Percentiles rank a stretch among this genome's conserved stretches.
Evolutionary conservation across 768 basidiomycete species (phyloP).

Genomic region (Pleurotus sapidus): DNA sequence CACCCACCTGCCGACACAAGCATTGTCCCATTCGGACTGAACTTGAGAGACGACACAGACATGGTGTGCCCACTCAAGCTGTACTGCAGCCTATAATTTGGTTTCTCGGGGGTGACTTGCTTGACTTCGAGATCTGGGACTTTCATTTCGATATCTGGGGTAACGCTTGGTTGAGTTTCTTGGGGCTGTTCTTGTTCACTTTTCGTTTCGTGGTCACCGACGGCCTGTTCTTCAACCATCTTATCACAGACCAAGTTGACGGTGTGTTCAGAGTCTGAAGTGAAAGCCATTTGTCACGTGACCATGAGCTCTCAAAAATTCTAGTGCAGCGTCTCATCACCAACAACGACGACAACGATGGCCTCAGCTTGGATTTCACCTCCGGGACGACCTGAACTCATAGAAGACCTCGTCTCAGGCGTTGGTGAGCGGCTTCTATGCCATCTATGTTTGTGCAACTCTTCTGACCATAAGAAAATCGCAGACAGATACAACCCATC

Average conservation of each 20-base stretch:
- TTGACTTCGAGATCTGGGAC: background rate
- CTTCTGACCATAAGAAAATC: slow-evolving; percentile 5
- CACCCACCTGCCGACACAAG: slow-evolving; percentile 83
- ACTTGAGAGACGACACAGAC: slow-evolving; percentile 83
- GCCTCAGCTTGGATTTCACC: slow-evolving; percentile 70
- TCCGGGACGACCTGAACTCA: slow-evolving; percentile 76
- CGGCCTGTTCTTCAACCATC: background rate
- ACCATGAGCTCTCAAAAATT: background rate
- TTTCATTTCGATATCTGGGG: background rate
- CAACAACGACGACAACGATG: slow-evolving; percentile 31
- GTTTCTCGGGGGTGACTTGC: slow-evolving; percentile 14
- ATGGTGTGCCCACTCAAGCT: slow-evolving; percentile 80
- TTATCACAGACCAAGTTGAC: background rate
- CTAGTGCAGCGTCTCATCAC: background rate
- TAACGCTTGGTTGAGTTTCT: background rate
- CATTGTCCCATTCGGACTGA: slow-evolving; percentile 79
- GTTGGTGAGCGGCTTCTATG: slow-evolving; percentile 56
- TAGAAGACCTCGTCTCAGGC: slow-evolving; percentile 88
- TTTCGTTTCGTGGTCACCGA: background rate
- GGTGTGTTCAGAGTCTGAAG: background rate
- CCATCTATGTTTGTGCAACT: background rate
- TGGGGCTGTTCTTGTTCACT: background rate
- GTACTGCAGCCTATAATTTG: slow-evolving; percentile 57
- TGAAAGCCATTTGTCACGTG: background rate
- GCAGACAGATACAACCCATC: slow-evolving; percentile 96